Conservation (phyloP, 495 filamentous ascomycete genomes). For the Xylaria flabelliformis region DNA sequence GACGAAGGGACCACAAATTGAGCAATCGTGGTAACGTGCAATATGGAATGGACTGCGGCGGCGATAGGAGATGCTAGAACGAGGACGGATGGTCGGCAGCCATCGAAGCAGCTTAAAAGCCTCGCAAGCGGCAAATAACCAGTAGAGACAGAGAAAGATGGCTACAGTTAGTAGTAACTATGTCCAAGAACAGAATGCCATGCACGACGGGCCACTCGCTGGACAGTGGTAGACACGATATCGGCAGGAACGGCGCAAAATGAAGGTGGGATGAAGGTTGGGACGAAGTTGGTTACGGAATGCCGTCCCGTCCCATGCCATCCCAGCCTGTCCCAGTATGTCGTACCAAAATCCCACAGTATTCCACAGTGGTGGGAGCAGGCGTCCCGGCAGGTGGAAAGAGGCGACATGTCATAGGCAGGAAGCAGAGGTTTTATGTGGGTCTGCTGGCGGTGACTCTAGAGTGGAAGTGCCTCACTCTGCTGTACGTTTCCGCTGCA, state of each 20-base stretch:
- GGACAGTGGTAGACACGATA: constrained; percentile 1
- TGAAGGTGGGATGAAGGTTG: constrained; percentile 20
- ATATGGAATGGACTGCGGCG: neutral
- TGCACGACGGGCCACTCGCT: neutral
- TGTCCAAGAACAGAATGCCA: neutral
- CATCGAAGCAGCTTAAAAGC: constrained; percentile 2
- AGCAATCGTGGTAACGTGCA: neutral
- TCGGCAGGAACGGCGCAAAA: neutral
- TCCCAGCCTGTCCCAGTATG: neutral
- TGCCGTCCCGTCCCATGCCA: neutral
- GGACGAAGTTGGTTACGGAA: constrained; percentile 2
- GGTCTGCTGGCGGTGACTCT: neutral
- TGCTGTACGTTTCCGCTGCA: neutral
- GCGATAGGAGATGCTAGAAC: constrained; percentile 7
- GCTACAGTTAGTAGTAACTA: neutral
- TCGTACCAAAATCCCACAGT: neutral
- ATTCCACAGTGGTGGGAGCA: constrained; percentile 2
- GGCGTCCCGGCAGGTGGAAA: neutral
- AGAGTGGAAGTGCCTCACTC: neutral
- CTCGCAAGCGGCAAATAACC: neutral
- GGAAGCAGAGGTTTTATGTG: neutral
- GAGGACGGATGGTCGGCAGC: constrained; percentile 1
- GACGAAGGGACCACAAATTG: constrained; percentile 1
- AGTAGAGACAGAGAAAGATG: neutral
- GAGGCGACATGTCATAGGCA: constrained; percentile 13